Percentiles rank a stretch among this genome's conserved stretches.
Evolutionary conservation across 164 flowering plant genomes (phyloP).

Genomic region (Stephania japonica): DNA sequence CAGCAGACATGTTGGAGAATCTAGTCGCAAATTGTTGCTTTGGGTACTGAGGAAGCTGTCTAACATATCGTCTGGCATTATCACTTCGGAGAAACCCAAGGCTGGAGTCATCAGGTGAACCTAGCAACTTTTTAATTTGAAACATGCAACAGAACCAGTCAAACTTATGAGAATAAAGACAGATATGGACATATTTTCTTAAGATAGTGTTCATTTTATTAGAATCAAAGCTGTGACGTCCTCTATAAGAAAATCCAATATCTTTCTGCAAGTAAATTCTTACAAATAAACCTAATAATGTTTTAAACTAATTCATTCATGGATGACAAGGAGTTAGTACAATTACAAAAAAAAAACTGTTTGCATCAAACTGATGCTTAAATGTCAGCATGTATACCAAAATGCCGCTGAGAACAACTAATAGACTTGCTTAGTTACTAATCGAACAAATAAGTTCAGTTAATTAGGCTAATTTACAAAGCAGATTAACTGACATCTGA

Average conservation of each 20-base stretch:
- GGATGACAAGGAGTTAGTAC: background rate
- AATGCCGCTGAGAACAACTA: background rate
- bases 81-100: slow-evolving; percentile 95
- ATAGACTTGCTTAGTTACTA: background rate
- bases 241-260: background rate
- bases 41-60: slow-evolving; percentile 88
- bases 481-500: too few species aligned
- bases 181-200: background rate
- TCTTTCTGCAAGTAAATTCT: background rate
- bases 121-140: slow-evolving; percentile 53
- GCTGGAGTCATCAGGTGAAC: slow-evolving; percentile 92
- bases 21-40: slow-evolving; percentile 58
- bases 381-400: background rate
- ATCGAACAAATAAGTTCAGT: background rate
- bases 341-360: background rate
- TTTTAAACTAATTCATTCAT: background rate
- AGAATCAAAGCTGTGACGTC: background rate
- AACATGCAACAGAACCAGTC: slow-evolving; percentile 8
- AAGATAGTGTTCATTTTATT: background rate
- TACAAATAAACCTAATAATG: background rate
- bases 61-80: slow-evolving; percentile 81
- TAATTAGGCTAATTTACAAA: background rate
- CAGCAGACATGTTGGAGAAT: slow-evolving; percentile 64
- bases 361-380: background rate
- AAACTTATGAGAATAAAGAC: background rate